Percentiles rank a stretch among this genome's conserved stretches.
These are phyloP conservation scores for Metarhizium rileyi DNA, from an alignment of 2,329 filamentous ascomycete species.

Conservation along the genomic window DNA sequence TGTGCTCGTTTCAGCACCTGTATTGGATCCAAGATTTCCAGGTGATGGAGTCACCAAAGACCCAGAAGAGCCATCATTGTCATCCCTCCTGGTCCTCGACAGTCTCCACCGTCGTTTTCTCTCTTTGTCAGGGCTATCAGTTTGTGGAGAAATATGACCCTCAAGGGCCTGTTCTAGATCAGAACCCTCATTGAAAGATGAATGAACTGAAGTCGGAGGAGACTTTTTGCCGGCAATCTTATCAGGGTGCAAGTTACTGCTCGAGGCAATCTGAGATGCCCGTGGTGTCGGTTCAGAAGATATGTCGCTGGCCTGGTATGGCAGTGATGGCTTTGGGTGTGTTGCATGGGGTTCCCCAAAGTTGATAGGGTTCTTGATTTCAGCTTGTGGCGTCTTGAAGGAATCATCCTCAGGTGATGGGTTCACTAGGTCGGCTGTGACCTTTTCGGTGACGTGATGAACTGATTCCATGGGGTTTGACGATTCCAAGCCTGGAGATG, in stretches of 20 bases:
- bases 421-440: neutral
- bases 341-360: neutral
- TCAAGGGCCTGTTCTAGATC: constrained; percentile 63
- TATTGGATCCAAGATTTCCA: constrained; percentile 48
- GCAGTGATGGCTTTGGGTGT: constrained; percentile 8
- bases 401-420: neutral
- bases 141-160: constrained; percentile 33
- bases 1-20: constrained; percentile 54
- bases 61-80: constrained; percentile 34
- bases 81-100: constrained; percentile 52
- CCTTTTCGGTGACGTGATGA: constrained; percentile 6
- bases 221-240: constrained; percentile 59
- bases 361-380: neutral
- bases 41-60: constrained; percentile 33
- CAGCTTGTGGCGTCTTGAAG: neutral
- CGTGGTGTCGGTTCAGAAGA: constrained; percentile 37
- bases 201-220: constrained; percentile 67
- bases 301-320: constrained; percentile 18
- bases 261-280: constrained; percentile 35
- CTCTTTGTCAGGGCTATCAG: constrained; percentile 49
- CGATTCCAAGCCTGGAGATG: constrained; percentile 37
- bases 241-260: constrained; percentile 32
- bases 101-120: constrained; percentile 66
- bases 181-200: constrained; percentile 70
- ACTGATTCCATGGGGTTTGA: constrained; percentile 36